phyloP scores from a whole-genome alignment of 2,329 filamentous ascomycete genomes.

The Phaeosphaeriaceae sp. region DNA sequence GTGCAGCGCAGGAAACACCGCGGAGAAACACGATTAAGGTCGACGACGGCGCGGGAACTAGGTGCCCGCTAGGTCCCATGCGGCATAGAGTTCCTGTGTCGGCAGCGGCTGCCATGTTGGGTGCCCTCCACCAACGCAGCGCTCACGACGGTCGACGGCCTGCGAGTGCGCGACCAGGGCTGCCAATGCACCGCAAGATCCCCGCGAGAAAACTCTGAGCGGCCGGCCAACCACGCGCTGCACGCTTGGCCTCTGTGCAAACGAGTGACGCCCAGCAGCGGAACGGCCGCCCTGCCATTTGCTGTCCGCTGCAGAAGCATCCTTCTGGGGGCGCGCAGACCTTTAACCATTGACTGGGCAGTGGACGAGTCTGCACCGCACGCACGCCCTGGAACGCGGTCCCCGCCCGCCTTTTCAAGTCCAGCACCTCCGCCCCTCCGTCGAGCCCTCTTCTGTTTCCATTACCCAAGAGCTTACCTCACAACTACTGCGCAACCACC shows the following conservation, averaged over 20 bases:
- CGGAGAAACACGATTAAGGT: conserved; percentile 37
- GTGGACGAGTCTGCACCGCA: not conserved
- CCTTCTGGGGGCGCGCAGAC: conserved; percentile 20
- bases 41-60: conserved; percentile 33
- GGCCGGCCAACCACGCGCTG: conserved; percentile 27
- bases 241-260: conserved; percentile 19
- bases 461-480: conserved; percentile 59
- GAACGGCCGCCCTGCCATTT: conserved; percentile 29
- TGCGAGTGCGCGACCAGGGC: conserved; percentile 7
- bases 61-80: conserved; percentile 7
- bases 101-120: conserved; percentile 25
- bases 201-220: conserved; percentile 38
- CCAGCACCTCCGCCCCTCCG: conserved; percentile 43
- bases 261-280: conserved; percentile 21
- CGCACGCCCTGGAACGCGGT: conserved; percentile 14
- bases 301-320: conserved; percentile 18
- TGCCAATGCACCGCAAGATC: conserved; percentile 16
- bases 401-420: conserved; percentile 44
- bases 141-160: conserved; percentile 14
- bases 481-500: conserved; percentile 50
- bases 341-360: conserved; percentile 13
- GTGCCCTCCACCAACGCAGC: conserved; percentile 20
- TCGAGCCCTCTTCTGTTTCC: conserved; percentile 46
- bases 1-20: conserved; percentile 40
- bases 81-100: conserved; percentile 22